Base-by-base conservation (phyloP, 768 basidiomycete species). In the Galerina sulciceps region DNA sequence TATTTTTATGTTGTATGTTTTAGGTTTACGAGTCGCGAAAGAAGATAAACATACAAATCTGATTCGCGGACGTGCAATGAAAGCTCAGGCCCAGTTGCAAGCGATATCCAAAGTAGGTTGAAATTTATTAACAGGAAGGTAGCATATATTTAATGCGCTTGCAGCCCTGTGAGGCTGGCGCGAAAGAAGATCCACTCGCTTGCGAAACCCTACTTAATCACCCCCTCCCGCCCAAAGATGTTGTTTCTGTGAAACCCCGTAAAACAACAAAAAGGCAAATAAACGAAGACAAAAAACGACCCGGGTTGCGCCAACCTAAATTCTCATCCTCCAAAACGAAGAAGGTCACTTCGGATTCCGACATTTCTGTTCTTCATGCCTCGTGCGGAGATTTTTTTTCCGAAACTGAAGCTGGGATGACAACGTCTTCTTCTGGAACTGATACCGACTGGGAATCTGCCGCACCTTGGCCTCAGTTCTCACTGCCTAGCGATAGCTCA, bases 41-140 rank as follows among this genome's bases (percentile, higher is more conserved):
- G 85, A 87, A 66, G 85, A 86, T 63, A 85, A 83, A 62, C 81
- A 85, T 55, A 79, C 79, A 3, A 85, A 86, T 67, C 69, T 81
- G 48, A 75, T 78, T 50, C 73, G 82, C 60, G 78, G 77, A n/a
- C 72, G 76, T 41, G 68, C 73, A 42, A 67, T 73, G 59, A 79
- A 76, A 66, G 73, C 73, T 14, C 62, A 63, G 41, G 59, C 64
- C n/a, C 57, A 64, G 42, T 42, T 55, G 15, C 65, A 65, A 60
- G 36, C 54, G 18, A 20, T 35, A 56, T 23, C 52, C 38, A 57
- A 60, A 48, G 63, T 62, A 53, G 42, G 65, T 58, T 22, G 37
- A 37, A 22, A 46, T 53, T 52, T 31, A 8, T 6, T 46, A 35
- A 20, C 34, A 11, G 26, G 46, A 15, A 22, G 17, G 26, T 41